These are phyloP conservation scores for Colletotrichum chrysophilum DNA, from an alignment of 2,329 filamentous ascomycete genomes.

Conservation along the genomic window DNA sequence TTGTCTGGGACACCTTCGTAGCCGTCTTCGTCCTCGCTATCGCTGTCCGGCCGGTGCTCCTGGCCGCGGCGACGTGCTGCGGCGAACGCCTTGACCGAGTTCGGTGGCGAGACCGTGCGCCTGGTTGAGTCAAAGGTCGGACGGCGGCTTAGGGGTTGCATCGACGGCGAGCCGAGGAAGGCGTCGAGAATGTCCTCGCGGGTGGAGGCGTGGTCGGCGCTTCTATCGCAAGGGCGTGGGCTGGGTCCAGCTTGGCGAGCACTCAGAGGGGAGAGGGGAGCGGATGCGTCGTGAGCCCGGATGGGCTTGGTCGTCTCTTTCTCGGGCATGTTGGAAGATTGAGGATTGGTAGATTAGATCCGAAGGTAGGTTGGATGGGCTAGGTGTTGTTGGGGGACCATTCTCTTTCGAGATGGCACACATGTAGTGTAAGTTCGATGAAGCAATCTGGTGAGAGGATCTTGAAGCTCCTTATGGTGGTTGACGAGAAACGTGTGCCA, in stretches of 20 bases:
- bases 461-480: not conserved
- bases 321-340: not conserved
- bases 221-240: not conserved
- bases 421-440: not conserved
- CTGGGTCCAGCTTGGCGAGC: not conserved
- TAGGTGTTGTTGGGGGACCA: not conserved
- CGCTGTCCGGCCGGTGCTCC: slow-evolving; percentile 52
- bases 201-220: not conserved
- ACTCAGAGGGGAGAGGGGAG: not conserved
- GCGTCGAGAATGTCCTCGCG: not conserved
- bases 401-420: not conserved
- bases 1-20: slow-evolving; percentile 64
- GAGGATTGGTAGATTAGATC: not conserved
- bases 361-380: not conserved
- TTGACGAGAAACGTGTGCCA: not conserved
- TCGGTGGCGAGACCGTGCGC: slow-evolving; percentile 61
- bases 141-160: slow-evolving; percentile 42
- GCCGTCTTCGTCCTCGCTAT: slow-evolving; percentile 28
- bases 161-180: not conserved
- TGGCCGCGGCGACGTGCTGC: slow-evolving; percentile 85
- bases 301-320: not conserved
- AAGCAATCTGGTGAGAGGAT: not conserved
- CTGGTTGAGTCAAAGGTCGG: slow-evolving; percentile 59
- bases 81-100: slow-evolving; percentile 97
- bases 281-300: not conserved